Evolutionary conservation across 1,139 yeast species (phyloP), one percentile per base, ranked within the genome.

Genomic region (Hansenula sp.): DNA sequence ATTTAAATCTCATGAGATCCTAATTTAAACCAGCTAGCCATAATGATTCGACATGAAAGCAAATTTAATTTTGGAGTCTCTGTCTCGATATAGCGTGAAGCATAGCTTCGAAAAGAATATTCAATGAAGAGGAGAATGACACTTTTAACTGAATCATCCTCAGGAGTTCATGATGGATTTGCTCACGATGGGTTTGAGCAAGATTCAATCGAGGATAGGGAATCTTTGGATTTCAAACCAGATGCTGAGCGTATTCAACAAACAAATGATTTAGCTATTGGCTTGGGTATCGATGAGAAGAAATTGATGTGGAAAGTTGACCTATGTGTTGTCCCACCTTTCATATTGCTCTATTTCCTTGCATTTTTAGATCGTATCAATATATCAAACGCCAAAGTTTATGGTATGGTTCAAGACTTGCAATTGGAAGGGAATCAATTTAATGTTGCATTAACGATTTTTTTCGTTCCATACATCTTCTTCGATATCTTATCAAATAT

Each of bases 331-430:
- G 71, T 79, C 50, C 84, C 84, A 2, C 69, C 77, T 66, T 65
- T 79, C 54, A 71, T 76, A 33, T 52, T 74, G 40, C 65, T 79
- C 45, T 79, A 79, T 54, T 77, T 79, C 56, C 64, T 79, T 45
- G 77, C 80, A 44, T 78, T 77, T 58, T 62, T 79, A 53, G 85
- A 79, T 60, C 66, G 83, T 55, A 77, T 78, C 46, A 78, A 77
- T 59, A 77, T 79, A 51, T 83, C 83, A 43, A 69, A 74, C 51
- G 82, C 82, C 1, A 70, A 76, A 53, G 66, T 77, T 29, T 81
- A 79, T 33, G 80, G 79, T 18, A 58, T 77, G 43, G 75, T 73
- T 48, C 62, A 68, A 40, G 79, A 75, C 48, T 58, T 77, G 43
- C 66, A 68, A 2, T 62, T 77, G 38, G 55, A 55, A 11, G 79